Conservation (phyloP, 2,329 filamentous ascomycete genomes). For the Pyrenophora tritici-repentis region DNA sequence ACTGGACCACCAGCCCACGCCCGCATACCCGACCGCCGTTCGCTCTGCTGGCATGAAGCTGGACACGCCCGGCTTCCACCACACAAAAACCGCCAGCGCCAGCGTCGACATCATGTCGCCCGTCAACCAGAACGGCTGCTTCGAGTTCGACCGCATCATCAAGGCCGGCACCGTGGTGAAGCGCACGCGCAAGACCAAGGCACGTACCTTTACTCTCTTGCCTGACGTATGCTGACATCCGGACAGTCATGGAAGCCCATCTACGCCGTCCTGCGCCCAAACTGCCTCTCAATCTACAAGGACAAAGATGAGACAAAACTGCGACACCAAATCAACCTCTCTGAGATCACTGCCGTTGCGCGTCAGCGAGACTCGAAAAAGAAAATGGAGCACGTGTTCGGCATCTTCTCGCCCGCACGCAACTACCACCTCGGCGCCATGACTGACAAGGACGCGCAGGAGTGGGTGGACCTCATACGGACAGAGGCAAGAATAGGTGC, state of each 20-base stretch:
- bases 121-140: constrained; percentile 93
- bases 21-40: constrained; percentile 29
- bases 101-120: constrained; percentile 73
- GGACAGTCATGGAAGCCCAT: constrained; percentile 84
- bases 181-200: constrained; percentile 83
- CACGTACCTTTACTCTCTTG: not conserved
- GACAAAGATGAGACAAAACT: constrained; percentile 88
- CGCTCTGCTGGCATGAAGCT: constrained; percentile 35
- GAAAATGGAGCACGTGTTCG: constrained; percentile 85
- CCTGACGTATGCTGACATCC: constrained; percentile 13
- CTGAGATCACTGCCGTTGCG: constrained; percentile 88
- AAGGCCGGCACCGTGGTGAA: constrained; percentile 87
- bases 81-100: constrained; percentile 25
- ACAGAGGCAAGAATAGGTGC: constrained; percentile 76
- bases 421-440: constrained; percentile 89
- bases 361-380: constrained; percentile 88
- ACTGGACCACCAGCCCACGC: constrained; percentile 32
- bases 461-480: constrained; percentile 85
- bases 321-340: constrained; percentile 82
- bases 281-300: constrained; percentile 90
- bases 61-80: constrained; percentile 30
- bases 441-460: constrained; percentile 73
- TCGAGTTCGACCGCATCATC: constrained; percentile 91
- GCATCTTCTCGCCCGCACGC: constrained; percentile 84
- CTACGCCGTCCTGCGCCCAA: constrained; percentile 87